These are phyloP conservation scores for Fusarium brachygibbosum DNA, from an alignment of 2,329 filamentous ascomycete genomes.

Conservation along the genomic window DNA sequence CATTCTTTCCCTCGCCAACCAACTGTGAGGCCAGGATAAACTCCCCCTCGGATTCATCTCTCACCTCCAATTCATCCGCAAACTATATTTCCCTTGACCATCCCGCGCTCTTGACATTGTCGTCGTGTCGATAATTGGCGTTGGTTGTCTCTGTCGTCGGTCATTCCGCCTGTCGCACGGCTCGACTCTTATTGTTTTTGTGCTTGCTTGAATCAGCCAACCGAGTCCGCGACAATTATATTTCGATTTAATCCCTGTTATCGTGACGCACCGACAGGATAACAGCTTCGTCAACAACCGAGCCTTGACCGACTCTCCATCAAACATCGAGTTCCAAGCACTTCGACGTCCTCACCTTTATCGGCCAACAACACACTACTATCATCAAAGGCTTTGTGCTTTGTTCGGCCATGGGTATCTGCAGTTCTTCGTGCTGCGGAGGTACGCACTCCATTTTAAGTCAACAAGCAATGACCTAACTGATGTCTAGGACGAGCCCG, in stretches of 20 bases:
- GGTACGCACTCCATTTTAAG: slow-evolving; percentile 48
- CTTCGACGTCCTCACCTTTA: slow-evolving; percentile 16
- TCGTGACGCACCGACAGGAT: slow-evolving; percentile 47
- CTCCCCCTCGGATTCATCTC: slow-evolving; percentile 42
- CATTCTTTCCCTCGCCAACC: slow-evolving; percentile 47
- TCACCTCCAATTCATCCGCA: slow-evolving; percentile 32
- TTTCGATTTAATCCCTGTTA: slow-evolving; percentile 41
- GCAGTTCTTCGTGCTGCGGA: slow-evolving; percentile 72
- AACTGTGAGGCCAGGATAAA: slow-evolving; percentile 39
- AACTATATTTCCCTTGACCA: slow-evolving; percentile 37
- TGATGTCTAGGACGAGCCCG: slow-evolving; percentile 74
- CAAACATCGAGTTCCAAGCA: slow-evolving; percentile 25
- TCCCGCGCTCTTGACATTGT: slow-evolving; percentile 31
- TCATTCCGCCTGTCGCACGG: slow-evolving; percentile 16
- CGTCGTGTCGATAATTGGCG: slow-evolving; percentile 38
- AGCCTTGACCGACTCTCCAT: slow-evolving; percentile 28
- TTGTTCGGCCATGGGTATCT: slow-evolving; percentile 69
- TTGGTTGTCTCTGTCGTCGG: slow-evolving; percentile 25
- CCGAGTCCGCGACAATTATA: slow-evolving; percentile 42
- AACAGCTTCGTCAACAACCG: slow-evolving; percentile 38
- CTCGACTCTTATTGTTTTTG: slow-evolving; percentile 29
- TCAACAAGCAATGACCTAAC: slow-evolving; percentile 29
- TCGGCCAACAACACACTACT: slow-evolving; percentile 27
- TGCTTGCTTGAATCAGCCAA: slow-evolving; percentile 33
- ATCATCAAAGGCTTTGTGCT: slow-evolving; percentile 34